A percentile compares a stretch with the other conserved stretches of the same genome.
Conservation (phyloP, 306 rosid genomes). For the Vigna radiata region DNA sequence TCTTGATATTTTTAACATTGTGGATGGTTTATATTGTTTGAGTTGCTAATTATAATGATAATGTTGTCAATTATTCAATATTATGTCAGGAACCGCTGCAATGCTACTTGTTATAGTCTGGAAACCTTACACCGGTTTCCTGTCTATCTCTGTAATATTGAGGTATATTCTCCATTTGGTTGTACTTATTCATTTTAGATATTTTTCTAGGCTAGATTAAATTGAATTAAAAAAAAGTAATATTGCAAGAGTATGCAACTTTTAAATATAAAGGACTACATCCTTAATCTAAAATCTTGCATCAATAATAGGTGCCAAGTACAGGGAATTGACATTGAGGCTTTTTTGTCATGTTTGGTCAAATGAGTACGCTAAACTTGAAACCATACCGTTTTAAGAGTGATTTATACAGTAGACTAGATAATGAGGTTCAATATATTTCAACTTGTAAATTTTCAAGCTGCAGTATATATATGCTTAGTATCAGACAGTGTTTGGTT, state of each 20-base stretch:
- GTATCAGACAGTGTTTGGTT: constrained; percentile 18
- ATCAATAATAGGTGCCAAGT: constrained; percentile 11
- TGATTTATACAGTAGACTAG: too few relatives aligned
- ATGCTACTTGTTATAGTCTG: constrained; percentile 93
- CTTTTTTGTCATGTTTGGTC: constrained; percentile 30
- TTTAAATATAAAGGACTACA: constrained; percentile 27
- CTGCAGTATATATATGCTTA: background rate
- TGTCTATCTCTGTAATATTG: constrained; percentile 74
- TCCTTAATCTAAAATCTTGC: constrained; percentile 28
- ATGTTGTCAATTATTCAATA: constrained; percentile 40
- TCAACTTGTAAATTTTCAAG: background rate
- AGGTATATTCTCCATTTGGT: constrained; percentile 59
- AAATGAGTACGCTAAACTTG: constrained; percentile 31
- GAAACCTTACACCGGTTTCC: constrained; percentile 78
- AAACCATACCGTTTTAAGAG: background rate
- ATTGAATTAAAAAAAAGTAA: constrained; percentile 30
- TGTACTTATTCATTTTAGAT: constrained; percentile 20
- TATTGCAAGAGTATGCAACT: constrained; percentile 6
- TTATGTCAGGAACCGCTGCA: constrained; percentile 88
- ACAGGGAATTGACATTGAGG: constrained; percentile 16
- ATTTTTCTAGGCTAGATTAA: constrained; percentile 22
- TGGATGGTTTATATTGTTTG: constrained; percentile 6
- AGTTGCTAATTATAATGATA: constrained; percentile 25
- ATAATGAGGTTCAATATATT: background rate
- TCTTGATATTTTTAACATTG: constrained; percentile 9